phyloP scores from a whole-genome alignment of 345 rosid genomes.

The Dimocarpus longan region DNA sequence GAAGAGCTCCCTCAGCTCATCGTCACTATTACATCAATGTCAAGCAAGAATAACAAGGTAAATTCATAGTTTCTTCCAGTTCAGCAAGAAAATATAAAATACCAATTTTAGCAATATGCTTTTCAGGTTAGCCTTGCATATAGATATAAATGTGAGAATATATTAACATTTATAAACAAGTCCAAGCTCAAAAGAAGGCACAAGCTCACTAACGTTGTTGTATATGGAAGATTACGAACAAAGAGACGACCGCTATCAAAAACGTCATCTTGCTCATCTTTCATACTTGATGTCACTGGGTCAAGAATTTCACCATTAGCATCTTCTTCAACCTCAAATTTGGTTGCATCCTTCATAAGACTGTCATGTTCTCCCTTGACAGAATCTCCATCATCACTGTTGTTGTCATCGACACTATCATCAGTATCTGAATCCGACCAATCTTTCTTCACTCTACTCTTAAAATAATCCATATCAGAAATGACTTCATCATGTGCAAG shows the following conservation, averaged over 20 bases:
- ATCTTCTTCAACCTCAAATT: slow-evolving; percentile 38
- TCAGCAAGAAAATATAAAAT: background rate
- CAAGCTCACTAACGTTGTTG: slow-evolving; percentile 55
- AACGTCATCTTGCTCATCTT: slow-evolving; percentile 44
- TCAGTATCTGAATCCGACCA: slow-evolving; percentile 75
- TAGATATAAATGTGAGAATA: background rate
- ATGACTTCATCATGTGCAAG: slow-evolving; percentile 48
- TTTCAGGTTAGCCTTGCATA: background rate
- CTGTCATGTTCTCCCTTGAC: slow-evolving; percentile 19
- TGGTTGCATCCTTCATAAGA: slow-evolving; percentile 20
- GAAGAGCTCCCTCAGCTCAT: slow-evolving; percentile 82
- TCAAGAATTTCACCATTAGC: slow-evolving; percentile 42
- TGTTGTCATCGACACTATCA: slow-evolving; percentile 29
- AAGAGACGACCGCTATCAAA: slow-evolving; percentile 71
- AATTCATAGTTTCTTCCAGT: background rate
- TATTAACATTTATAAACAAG: background rate
- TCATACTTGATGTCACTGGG: slow-evolving; percentile 29
- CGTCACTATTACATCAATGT: slow-evolving; percentile 57
- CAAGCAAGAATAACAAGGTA: background rate
- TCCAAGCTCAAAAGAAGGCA: background rate
- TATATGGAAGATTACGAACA: slow-evolving; percentile 80
- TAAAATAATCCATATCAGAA: slow-evolving; percentile 88
- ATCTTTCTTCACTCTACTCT: slow-evolving; percentile 77
- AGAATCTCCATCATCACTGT: slow-evolving; percentile 28
- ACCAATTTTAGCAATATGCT: background rate